Evolutionary conservation across 192 early-diverging fungal species (phyloP).

Genomic region (Coemansia sp.): DNA sequence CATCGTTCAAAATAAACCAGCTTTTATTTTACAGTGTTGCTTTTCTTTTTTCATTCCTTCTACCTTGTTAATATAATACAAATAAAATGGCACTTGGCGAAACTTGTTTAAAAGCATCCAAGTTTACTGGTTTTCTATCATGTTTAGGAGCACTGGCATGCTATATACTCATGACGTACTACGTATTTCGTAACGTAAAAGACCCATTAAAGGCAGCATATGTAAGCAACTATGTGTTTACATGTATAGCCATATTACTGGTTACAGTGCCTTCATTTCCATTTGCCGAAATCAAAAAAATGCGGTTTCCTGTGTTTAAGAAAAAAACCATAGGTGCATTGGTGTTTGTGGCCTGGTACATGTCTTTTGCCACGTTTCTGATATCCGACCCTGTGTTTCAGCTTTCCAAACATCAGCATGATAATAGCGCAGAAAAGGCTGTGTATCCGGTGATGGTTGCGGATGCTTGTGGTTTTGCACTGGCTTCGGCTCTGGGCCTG

Average conservation of each 20-base stretch:
- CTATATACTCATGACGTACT: not conserved
- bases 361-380: not conserved
- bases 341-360: not conserved
- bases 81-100: too few relatives aligned
- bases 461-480: not conserved
- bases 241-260: not conserved
- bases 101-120: not conserved
- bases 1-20: too few relatives aligned
- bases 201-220: not conserved
- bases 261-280: not conserved
- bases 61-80: not conserved
- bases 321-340: not conserved
- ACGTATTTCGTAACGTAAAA: not conserved
- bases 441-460: not conserved
- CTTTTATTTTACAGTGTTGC: too few relatives aligned
- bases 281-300: not conserved
- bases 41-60: not conserved
- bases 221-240: conserved; percentile 2
- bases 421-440: not conserved
- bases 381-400: not conserved
- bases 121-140: not conserved
- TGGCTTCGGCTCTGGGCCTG: not conserved
- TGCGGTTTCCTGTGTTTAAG: not conserved
- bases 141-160: not conserved
- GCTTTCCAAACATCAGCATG: not conserved